These are phyloP conservation scores for Eimeria necatrix DNA, from an alignment of 169 alveolate genomes.

Conservation along the genomic window DNA sequence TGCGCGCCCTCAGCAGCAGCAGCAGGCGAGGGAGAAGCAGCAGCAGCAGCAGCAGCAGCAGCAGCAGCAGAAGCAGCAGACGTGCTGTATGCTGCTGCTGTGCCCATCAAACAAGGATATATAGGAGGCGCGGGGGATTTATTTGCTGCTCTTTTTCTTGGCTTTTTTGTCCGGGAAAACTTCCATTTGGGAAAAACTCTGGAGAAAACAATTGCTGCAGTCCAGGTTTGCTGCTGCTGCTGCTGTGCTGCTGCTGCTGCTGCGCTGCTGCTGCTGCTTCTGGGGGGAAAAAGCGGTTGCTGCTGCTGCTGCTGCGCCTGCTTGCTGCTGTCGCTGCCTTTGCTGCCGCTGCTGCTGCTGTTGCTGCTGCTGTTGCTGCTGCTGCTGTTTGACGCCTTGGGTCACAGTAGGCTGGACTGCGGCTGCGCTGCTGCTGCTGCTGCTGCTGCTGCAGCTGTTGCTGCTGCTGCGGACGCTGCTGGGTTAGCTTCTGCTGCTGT, in stretches of 20 bases:
- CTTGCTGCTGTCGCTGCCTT: not conserved
- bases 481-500: not conserved
- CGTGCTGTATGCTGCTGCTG: not conserved
- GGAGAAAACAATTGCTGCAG: not conserved
- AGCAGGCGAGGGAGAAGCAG: not conserved
- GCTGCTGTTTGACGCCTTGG: not conserved
- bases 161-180: not conserved
- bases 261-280: conserved; percentile 2
- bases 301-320: not conserved
- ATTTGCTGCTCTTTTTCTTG: not conserved
- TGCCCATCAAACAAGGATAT: not conserved
- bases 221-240: not conserved
- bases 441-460: not conserved
- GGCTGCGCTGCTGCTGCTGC: no score
- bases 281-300: not conserved
- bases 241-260: not conserved
- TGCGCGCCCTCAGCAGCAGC: conserved; percentile 23
- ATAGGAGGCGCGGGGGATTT: conserved; percentile 31
- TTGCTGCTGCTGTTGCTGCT: conserved; percentile 9
- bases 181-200: not conserved
- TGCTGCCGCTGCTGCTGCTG: not conserved
- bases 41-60: not conserved
- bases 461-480: not conserved
- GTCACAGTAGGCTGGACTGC: no score
- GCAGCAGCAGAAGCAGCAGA: not conserved